Conservation (phyloP, 352 stramenopile species). For the Phytophthora macrochlamydospora region DNA sequence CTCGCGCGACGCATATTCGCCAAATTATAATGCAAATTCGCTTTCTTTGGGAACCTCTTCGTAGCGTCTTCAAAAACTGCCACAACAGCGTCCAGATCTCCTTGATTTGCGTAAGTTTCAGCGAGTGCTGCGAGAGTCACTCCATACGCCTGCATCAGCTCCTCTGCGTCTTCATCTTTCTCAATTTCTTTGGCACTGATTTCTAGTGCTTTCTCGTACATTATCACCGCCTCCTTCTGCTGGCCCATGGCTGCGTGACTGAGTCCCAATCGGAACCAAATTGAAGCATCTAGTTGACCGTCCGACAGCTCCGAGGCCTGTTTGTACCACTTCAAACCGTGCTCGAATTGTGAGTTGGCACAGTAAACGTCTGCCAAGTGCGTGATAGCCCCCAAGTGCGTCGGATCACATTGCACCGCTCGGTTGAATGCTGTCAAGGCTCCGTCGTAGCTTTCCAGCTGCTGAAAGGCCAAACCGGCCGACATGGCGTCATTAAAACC, state of each 20-base stretch:
- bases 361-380: slow-evolving; percentile 57
- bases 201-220: slow-evolving; percentile 40
- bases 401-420: slow-evolving; percentile 44
- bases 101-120: slow-evolving; percentile 56
- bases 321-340: slow-evolving; percentile 47
- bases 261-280: slow-evolving; percentile 63
- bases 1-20: slow-evolving; percentile 69
- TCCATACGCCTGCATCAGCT: slow-evolving; percentile 47
- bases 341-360: slow-evolving; percentile 30
- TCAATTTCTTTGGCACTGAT: slow-evolving; percentile 30
- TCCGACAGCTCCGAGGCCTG: slow-evolving; percentile 37
- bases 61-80: slow-evolving; percentile 52
- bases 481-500: slow-evolving; percentile 64
- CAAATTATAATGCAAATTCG: slow-evolving; percentile 74
- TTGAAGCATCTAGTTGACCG: slow-evolving; percentile 42
- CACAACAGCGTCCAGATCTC: slow-evolving; percentile 56
- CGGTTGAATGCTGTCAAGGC: slow-evolving; percentile 48
- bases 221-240: slow-evolving; percentile 36
- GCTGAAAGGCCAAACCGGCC: slow-evolving; percentile 68
- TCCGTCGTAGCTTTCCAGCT: slow-evolving; percentile 57
- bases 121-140: slow-evolving; percentile 62
- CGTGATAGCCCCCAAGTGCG: slow-evolving; percentile 52
- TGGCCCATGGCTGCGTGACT: slow-evolving; percentile 41
- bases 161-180: slow-evolving; percentile 22
- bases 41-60: slow-evolving; percentile 38